Conservation (phyloP, 2,329 filamentous ascomycete species). For the Trichoderma sp. region DNA sequence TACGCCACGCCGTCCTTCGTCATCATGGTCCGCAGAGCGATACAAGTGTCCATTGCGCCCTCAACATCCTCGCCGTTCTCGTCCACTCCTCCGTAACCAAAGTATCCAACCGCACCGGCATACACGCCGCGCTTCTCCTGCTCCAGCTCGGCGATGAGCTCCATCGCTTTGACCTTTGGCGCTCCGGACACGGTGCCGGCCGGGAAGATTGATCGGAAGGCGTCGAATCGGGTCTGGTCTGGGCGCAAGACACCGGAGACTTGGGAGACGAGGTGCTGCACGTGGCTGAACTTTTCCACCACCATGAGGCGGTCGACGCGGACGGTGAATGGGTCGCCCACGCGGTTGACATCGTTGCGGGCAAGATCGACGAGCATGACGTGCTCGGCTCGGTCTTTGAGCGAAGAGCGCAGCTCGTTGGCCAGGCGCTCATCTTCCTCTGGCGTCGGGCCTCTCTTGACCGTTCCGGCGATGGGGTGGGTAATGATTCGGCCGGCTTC, state of each 20-base stretch:
- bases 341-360: slow-evolving; percentile 93
- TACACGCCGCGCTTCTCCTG: slow-evolving; percentile 93
- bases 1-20: slow-evolving; percentile 90
- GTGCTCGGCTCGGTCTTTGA: slow-evolving; percentile 65
- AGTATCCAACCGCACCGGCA: slow-evolving; percentile 95
- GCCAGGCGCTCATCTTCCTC: slow-evolving; percentile 84
- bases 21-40: slow-evolving; percentile 87
- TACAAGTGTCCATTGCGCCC: slow-evolving; percentile 89
- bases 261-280: slow-evolving; percentile 95
- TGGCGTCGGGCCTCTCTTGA: slow-evolving; percentile 78
- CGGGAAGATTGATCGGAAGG: slow-evolving; percentile 94
- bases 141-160: slow-evolving; percentile 93
- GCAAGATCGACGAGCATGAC: slow-evolving; percentile 88
- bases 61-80: slow-evolving; percentile 65
- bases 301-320: slow-evolving; percentile 94
- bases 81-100: slow-evolving; percentile 79
- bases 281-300: slow-evolving; percentile 92
- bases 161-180: slow-evolving; percentile 96
- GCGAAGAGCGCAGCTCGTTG: slow-evolving; percentile 72
- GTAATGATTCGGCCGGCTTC: slow-evolving; percentile 88
- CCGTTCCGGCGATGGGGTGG: slow-evolving; percentile 95
- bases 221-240: slow-evolving; percentile 89
- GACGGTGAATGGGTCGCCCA: slow-evolving; percentile 87
- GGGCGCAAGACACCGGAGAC: slow-evolving; percentile 86
- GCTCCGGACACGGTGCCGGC: slow-evolving; percentile 95